Evolutionary conservation across 1,139 yeast species (phyloP), one percentile per base, ranked within the genome.

Genomic region (Kazachstania sp.): DNA sequence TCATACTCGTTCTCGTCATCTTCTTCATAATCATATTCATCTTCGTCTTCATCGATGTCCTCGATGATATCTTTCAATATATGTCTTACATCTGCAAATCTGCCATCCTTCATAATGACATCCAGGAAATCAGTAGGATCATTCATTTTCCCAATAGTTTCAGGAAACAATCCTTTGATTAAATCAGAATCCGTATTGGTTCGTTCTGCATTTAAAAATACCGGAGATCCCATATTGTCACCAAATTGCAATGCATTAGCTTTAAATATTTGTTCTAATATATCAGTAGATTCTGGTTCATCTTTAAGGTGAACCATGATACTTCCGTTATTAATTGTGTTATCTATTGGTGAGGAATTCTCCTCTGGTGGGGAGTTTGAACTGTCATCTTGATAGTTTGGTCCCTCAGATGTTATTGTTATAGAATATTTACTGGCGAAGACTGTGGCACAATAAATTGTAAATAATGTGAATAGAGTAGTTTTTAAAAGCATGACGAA

Each of bases 151-250:
- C 11, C 28, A 6, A 31, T 3, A 16, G 15, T 4, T 4, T 36
- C 35, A 3, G 34, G 30, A 4, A 37, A n/a, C 18, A 32, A 15
- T 15, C 18, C 36, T 18, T 32, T 32, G 9, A 32, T 18, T 6
- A 32, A 8, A 15, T 32, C 36, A 16, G 18, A 32, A 18, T n/a
- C 36, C 6, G 20, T 32, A 7, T 31, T 18, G 12, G 43, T 41
- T 4, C 48, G 43, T 18, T 44, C 44, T 6, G 45, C 18, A n/a
- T 47, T 48, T 26, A 52, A 37, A 43, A 47, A 45, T 20, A 36
- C 34, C 12, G 53, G 51, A 3, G 37, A 23, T n/a, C 45, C 53
- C 13, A 50, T 52, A 15, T 47, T 4, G 35, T 52, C 46, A n/a
- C 49, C 43, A 36, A 50, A 32, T 32, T 32, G 36, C 36, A 32